Conservation (phyloP, 768 basidiomycete genomes). For the Psilocybe tampanensis region DNA sequence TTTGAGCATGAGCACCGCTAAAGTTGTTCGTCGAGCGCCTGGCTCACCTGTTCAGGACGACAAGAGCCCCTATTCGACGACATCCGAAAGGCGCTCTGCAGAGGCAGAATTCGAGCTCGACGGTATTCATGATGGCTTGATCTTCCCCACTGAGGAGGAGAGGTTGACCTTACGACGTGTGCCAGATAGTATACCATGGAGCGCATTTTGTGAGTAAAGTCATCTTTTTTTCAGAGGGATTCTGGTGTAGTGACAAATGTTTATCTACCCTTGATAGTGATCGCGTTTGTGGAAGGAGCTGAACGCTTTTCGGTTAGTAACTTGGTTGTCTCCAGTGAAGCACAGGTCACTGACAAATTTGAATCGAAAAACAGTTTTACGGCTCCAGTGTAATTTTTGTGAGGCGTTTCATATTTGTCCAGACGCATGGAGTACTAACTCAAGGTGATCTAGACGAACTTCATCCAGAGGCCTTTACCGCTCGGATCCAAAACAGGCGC, state of each 20-base stretch:
- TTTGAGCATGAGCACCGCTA: background rate
- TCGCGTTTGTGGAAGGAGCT: constrained; percentile 67
- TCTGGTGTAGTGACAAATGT: constrained; percentile 30
- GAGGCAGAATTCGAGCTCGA: constrained; percentile 44
- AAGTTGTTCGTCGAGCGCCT: background rate
- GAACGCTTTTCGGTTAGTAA: constrained; percentile 70
- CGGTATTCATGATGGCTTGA: constrained; percentile 51
- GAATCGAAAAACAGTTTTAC: constrained; percentile 34
- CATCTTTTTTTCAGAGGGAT: constrained; percentile 26
- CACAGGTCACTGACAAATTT: background rate
- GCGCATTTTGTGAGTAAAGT: constrained; percentile 50
- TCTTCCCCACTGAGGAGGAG: constrained; percentile 69
- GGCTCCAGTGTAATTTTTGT: constrained; percentile 54
- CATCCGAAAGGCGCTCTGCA: constrained; percentile 20
- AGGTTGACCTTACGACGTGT: constrained; percentile 58
- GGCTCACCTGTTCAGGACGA: background rate
- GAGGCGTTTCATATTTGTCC: constrained; percentile 23
- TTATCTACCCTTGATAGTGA: constrained; percentile 41
- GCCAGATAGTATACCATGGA: constrained; percentile 60
- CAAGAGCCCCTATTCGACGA: background rate
- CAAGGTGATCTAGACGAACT: constrained; percentile 58
- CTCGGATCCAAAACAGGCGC: constrained; percentile 66
- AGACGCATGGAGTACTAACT: background rate
- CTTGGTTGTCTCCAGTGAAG: background rate
- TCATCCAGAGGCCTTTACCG: constrained; percentile 73